Evolutionary conservation across 441 rosid genomes (phyloP).

Genomic region (Adansonia madagascariensis): DNA sequence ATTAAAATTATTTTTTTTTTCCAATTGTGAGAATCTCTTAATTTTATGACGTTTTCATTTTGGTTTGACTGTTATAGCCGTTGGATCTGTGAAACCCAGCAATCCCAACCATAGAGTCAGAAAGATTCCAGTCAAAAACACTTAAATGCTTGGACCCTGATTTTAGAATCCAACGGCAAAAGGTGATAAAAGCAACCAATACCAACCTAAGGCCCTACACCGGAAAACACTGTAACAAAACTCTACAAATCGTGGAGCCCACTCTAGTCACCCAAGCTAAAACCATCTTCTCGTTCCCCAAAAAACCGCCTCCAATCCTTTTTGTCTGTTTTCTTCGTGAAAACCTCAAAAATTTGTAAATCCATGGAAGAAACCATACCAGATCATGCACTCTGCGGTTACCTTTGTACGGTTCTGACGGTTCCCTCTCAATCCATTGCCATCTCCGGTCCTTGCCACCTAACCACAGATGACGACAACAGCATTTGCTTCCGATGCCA

Average conservation of each 20-base stretch:
- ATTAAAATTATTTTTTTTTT: too few species aligned
- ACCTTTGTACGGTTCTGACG: constrained; percentile 58
- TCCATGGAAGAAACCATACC: constrained; percentile 37
- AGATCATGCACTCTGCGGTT: constrained; percentile 76
- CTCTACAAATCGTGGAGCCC: not conserved
- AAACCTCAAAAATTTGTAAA: not conserved
- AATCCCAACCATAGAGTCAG: too few species aligned
- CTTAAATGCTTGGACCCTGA: not conserved
- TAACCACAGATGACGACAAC: constrained; percentile 42
- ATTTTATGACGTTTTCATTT: too few species aligned
- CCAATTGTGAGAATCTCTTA: too few species aligned
- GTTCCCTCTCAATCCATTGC: constrained; percentile 17
- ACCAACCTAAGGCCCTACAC: not conserved
- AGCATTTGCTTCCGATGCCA: constrained; percentile 50
- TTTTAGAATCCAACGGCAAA: not conserved
- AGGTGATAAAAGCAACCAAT: not conserved
- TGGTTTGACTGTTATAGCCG: too few species aligned
- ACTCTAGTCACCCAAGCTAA: not conserved
- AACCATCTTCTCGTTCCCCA: not conserved
- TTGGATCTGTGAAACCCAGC: too few species aligned
- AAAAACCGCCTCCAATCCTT: not conserved
- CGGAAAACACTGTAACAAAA: not conserved
- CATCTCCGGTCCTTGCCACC: constrained; percentile 49
- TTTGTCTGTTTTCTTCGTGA: not conserved
- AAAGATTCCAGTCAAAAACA: not conserved